Evolutionary conservation across 2,329 filamentous ascomycete genomes (phyloP).

Genomic region (Dothideomycetidae sp.): DNA sequence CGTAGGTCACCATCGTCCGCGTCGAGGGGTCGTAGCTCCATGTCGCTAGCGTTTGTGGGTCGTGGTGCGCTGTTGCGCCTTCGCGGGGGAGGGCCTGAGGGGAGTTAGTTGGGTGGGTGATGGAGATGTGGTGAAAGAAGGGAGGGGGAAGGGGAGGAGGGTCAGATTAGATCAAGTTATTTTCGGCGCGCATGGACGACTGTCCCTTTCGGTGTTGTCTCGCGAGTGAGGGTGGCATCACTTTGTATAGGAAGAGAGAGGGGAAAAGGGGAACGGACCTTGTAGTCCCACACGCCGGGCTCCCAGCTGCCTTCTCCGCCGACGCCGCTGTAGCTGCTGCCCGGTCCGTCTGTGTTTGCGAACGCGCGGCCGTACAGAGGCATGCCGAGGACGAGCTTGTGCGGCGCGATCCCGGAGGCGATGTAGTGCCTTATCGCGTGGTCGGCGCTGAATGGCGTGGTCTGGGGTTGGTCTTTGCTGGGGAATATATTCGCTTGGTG

Average conservation of each 20-base stretch:
- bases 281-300: conserved; percentile 75
- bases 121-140: not conserved
- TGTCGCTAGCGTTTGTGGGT: conserved; percentile 51
- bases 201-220: conserved; percentile 1
- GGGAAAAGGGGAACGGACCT: conserved; percentile 27
- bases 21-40: conserved; percentile 58
- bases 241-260: conserved; percentile 1
- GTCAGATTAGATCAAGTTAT: conserved; percentile 30
- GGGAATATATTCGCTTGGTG: conserved; percentile 71
- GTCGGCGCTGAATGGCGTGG: conserved; percentile 65
- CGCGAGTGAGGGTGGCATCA: conserved; percentile 4
- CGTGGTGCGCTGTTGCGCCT: conserved; percentile 48
- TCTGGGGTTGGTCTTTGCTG: conserved; percentile 37
- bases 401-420: conserved; percentile 43
- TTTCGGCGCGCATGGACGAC: conserved; percentile 12
- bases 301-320: conserved; percentile 79
- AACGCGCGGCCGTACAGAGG: conserved; percentile 85
- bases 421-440: conserved; percentile 59
- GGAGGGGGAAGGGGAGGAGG: not conserved
- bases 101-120: not conserved
- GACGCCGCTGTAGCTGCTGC: conserved; percentile 53
- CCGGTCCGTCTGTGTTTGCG: conserved; percentile 60
- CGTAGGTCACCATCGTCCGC: conserved; percentile 62
- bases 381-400: conserved; percentile 81
- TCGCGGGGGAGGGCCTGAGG: conserved; percentile 49